Evolutionary conservation across 164 flowering plant species (phyloP), one percentile per base, ranked within the genome.

Genomic region (Chimonanthus salicifolius): DNA sequence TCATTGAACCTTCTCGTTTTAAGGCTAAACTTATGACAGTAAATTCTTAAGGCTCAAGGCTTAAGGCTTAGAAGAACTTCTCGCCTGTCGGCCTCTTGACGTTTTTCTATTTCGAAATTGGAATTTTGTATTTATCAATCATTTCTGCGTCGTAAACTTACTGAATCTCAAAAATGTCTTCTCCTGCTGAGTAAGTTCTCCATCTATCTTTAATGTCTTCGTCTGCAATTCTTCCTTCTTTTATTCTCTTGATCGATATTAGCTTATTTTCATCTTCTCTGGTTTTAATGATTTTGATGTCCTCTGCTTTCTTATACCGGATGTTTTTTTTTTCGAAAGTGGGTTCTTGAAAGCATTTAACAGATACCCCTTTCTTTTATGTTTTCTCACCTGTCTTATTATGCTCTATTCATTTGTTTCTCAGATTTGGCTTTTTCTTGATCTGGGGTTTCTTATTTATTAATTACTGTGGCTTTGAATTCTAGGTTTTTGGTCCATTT

Each of bases 151-250:
- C 33, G 33, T 33, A 33, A 33, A 33, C 33, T 33, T 50, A 1
- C 21, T 49, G 47, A 16, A 7, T 44, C 46, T 9, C 16, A 51
- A 33, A 33, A n/a, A 72, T 72, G 74, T 72, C 74, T 64, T 72
- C 74, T 47, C 74, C 74, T 9, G 74, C 74, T 13, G 74, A 72
- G 74, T 72, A 18, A 72, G 67, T 60, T 58, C 20, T 16, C 33
- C 33, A 33, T 33, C 33, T 33, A 33, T 33, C 33, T 33, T 33
- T 33, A 33, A 33, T 33, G 33, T 33, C 33, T 33, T 33, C 33
- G 33, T 33, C 72, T 46, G 49, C 21, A 44, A 0, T 62, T 62
- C 74, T 20, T 62, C 51, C 13, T 45, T 60, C 51, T 69, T 50
- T 51, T 8, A 10, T 8, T 5, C 47, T n/a, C 9, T 10, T 47